Base-by-base conservation (phyloP, 2,329 filamentous ascomycete genomes). In the Fusarium pilosicola region DNA sequence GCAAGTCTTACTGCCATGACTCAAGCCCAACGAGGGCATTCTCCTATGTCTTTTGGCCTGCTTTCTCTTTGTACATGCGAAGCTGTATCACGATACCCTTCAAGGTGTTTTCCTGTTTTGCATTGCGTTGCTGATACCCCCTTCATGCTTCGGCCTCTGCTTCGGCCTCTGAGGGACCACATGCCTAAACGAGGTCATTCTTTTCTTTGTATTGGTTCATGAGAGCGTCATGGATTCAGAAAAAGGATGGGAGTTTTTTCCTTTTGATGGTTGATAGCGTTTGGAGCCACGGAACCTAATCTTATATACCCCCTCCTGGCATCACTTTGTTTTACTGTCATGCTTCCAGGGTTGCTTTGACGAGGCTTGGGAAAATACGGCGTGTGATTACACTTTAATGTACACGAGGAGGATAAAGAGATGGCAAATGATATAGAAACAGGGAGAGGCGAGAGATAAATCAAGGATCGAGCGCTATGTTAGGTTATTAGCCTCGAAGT, bases 261-360 rank as follows among this genome's bases (percentile, higher is more conserved):
- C 55, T 63, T 76, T 72, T 65, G 61, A 73, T 67, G 58, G 62
- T 65, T 41, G 57, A 65, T 65, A 68, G 65, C 63, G 64, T 71
- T 77, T 78, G 71, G 68, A 75, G 76, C 73, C 76, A 77, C 30
- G 76, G 76, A 78, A 78, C 68, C 48, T 77, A 78, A 77, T 78
- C 39, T 58, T 78, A 70, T 78, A 78, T 78, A 78, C 76, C 76
- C 76, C 70, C 67, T 78, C 74, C 74, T 73, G 76, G 76, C 65
- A 75, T 62, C 73, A 54, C 65, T 68, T 68, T 69, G 63, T 70
- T 76, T 70, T 75, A 58, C 61, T 76, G 52, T 68, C 62, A 56
- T 54, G 55, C 55, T 64, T 72, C 64, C 44, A 49, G 57, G 60
- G 46, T 46, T 67, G 46, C 36, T 55, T 49, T 39, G 55, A 68